Evolutionary conservation across 2,329 filamentous ascomycete genomes (phyloP), one percentile per base, ranked within the genome.

Genomic region (Monilinia polystroma): DNA sequence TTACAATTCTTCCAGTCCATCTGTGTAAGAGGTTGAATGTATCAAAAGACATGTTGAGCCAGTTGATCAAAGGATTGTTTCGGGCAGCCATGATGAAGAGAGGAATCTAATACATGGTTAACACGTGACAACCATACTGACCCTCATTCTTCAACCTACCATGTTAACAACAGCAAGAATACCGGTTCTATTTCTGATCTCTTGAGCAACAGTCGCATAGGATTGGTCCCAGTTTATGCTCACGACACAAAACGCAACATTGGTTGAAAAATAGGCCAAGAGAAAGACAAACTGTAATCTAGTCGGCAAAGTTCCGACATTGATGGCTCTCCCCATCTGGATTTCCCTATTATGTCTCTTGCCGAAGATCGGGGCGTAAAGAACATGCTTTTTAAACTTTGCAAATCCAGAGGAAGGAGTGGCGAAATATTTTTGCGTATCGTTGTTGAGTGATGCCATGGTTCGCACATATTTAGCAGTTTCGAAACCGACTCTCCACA

Each of bases 1-100:
- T 83, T 35, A 90, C 89, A 68, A 93, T 91, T 51, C 90, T 87
- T 72, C 90, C 90, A 70, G 92, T 84, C 90, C 90, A 93, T 69
- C 91, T 85, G 78, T 94, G 90, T 67, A 93, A 81, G 69, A 94
- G 79, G 79, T 93, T 94, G 82, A 91, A 93, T 0, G 89, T 92
- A 77, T 94, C 90, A 77, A 93, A 94, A 4, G 89, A 91, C 70
- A 93, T 87, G 69, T 87, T 87, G 64, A 91, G 82, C 71, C 90
- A 80, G 68, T 82, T 81, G 75, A 93, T 92, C 70, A 94, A 81
- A 29, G 90, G 90, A 78, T 93, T 93, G 80, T 93, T 93, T 72
- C 90, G 84, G 53, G 88, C 87, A 57, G 90, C 89, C 76, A 93
- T 82, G 60, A 93, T 77, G 78, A 93, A 90, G 4, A 93, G 80